Conservation (phyloP, 768 basidiomycete species). For the Mycena albidolilacea region DNA sequence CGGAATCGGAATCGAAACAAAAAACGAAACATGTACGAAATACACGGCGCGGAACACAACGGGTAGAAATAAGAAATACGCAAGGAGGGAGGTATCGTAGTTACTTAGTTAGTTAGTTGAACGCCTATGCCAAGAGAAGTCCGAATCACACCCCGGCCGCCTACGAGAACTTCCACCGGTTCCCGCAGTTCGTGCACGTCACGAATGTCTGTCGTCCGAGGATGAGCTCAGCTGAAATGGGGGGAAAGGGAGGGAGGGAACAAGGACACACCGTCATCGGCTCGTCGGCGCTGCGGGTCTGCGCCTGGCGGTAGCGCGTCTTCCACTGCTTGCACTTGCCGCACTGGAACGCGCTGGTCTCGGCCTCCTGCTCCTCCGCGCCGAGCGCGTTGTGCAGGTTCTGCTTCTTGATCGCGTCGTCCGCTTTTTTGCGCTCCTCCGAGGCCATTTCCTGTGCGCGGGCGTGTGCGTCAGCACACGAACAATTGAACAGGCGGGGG, state of each 20-base stretch:
- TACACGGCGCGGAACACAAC: no score
- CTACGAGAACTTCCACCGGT: no score
- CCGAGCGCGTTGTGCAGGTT: conserved; percentile 94
- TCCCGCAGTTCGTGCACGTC: conserved; percentile 60
- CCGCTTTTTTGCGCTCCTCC: conserved; percentile 88
- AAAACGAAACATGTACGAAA: no score
- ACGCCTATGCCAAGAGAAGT: no score
- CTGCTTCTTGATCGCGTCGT: conserved; percentile 84
- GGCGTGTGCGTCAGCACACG: no score
- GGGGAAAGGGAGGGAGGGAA: no score
- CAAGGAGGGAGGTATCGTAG: no score
- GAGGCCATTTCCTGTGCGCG: conserved; percentile 91
- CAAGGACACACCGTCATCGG: conserved; percentile 89
- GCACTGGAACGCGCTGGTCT: conserved; percentile 99
- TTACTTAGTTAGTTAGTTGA: no score
- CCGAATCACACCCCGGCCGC: no score
- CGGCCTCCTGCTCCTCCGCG: conserved; percentile 91
- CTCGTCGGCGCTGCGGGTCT: conserved; percentile 98
- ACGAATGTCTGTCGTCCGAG: conserved; percentile 81
- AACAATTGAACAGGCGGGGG: no score
- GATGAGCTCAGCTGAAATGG: conserved; percentile 10
- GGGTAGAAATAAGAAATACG: no score
- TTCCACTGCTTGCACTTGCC: conserved; percentile 86
- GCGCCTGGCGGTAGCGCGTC: conserved; percentile 89
- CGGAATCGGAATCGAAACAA: no score